Evolutionary conservation across 2,329 filamentous ascomycete genomes (phyloP).

Genomic region (Monilinia fructicola): DNA sequence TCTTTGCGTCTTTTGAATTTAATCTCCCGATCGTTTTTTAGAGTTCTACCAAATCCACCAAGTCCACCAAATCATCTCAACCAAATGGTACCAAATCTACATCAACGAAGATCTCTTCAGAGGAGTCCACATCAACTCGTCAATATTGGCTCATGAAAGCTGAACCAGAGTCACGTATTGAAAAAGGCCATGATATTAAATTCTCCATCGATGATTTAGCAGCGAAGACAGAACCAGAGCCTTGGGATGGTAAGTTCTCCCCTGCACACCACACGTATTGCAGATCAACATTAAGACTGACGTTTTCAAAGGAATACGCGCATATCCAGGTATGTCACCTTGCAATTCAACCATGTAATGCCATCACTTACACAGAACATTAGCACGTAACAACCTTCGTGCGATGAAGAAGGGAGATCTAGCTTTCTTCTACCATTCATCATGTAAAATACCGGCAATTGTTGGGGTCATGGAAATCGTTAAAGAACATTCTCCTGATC

Average conservation of each 20-base stretch:
- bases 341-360: slow-evolving; percentile 23
- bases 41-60: slow-evolving; percentile 19
- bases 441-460: slow-evolving; percentile 85
- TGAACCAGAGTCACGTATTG: slow-evolving; percentile 81
- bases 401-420: slow-evolving; percentile 89
- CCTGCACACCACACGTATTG: background rate
- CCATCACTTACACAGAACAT: slow-evolving; percentile 36
- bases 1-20: slow-evolving; percentile 5
- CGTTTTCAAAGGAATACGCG: slow-evolving; percentile 46
- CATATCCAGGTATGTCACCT: slow-evolving; percentile 47
- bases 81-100: slow-evolving; percentile 22
- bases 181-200: slow-evolving; percentile 83
- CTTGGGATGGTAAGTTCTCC: slow-evolving; percentile 75
- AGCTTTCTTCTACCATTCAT: slow-evolving; percentile 97
- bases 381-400: slow-evolving; percentile 83
- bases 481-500: slow-evolving; percentile 75
- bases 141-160: slow-evolving; percentile 83
- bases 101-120: slow-evolving; percentile 10
- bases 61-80: slow-evolving; percentile 7
- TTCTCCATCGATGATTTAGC: slow-evolving; percentile 93
- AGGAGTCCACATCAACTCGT: slow-evolving; percentile 30
- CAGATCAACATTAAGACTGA: slow-evolving; percentile 23
- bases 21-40: slow-evolving; percentile 12
- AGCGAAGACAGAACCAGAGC: slow-evolving; percentile 71
- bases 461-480: slow-evolving; percentile 89